Evolutionary conservation across 1,284 basidiomycete genomes (phyloP), one percentile per base, ranked within the genome.

Genomic region (Dichomitus squalens): DNA sequence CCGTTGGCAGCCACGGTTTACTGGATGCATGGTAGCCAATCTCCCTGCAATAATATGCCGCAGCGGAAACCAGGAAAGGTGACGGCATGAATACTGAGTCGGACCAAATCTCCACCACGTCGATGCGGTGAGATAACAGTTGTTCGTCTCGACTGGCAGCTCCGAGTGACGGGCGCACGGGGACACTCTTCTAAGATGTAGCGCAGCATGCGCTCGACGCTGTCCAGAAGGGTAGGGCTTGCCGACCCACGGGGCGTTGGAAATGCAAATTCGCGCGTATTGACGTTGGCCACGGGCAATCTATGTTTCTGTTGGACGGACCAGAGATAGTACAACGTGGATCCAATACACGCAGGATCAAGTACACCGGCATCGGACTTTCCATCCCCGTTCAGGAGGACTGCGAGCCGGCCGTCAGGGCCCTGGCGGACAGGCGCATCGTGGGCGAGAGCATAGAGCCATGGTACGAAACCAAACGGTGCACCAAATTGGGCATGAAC

Each of bases 21-120:
- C 6, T 16, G 12, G 47, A 23, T 11, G 48, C 29, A 2, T 43
- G 38, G 16, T 54, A 47, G 11, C 29, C 21, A n/a, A 50, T 18
- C 21, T 31, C 7, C 4, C 39, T 34, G 8, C 25, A 27, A 48
- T 57, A 61, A 46, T 51, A 64, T 11, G 61, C 58, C 3, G 63
- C 61, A 8, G 66, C 55, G 14, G 65, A 58, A 11, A 52, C 57
- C 16, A 68, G 66, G 46, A 69, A 68, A 5, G 64, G 64, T 11
- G 64, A 58, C 25, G 66, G 63, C 68, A 67, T 69, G 55, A 68
- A 69, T 11, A 68, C 55, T 1, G 64, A 55, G 39, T 69, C 68
- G 5, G 67, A 66, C 66, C 68, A 69, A 47, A 68, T 63, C 48
- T 68, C 55, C 20, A 61, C 44, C 11, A 50, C 40, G 52, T 68